Base-by-base conservation (phyloP, 768 basidiomycete species). In the Boletellus sp. region DNA sequence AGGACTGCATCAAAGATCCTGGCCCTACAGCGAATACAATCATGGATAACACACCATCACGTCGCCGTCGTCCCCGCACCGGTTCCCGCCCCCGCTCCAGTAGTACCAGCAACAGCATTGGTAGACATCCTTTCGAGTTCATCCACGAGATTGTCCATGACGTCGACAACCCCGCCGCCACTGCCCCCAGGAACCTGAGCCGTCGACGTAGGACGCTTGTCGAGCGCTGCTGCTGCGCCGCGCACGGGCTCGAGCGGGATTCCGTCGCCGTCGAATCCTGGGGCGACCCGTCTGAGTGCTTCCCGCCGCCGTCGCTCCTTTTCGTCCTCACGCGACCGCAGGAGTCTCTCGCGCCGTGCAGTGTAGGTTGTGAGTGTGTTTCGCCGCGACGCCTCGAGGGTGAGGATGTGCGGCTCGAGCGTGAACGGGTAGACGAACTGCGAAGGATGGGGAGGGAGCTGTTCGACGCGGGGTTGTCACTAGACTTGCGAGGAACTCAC, bases 381-480 rank as follows among this genome's bases (percentile, higher is more conserved):
- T 41, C 84, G 76, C 2, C 90, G 84, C 0, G 89, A 77, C 0
- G 87, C 81, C 62, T 89, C 89, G 35, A 90, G 70, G 2, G 82
- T 79, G 45, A 94, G 68, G 56, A 92, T 75, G 64, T 95, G 94
- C 0, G 84, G 80, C 62, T 98, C 95, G 45, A 98, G 79, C 3
- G 93, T 87, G 74, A 92, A 97, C 2, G 95, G 94, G 62, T 97
- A 98, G 37, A 90, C 95, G 60, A 97, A 96, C 94, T 98, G 64
- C 6, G 37, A 32, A 47, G n/a, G 44, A n/a, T n/a, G n/a, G 45
- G 26, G 10, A 41, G 26, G 28, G 28, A 28, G 28, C 9, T 11
- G 9, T 28, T 54, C 24, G 45, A 46, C 36, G 37, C 40, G 34
- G 52, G 20, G 20, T 38, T 39, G 48, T 6, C 4, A 38, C 35